These are phyloP conservation scores for Saturnispora silvae DNA, from an alignment of 805 yeast genomes.

Conservation along the genomic window DNA sequence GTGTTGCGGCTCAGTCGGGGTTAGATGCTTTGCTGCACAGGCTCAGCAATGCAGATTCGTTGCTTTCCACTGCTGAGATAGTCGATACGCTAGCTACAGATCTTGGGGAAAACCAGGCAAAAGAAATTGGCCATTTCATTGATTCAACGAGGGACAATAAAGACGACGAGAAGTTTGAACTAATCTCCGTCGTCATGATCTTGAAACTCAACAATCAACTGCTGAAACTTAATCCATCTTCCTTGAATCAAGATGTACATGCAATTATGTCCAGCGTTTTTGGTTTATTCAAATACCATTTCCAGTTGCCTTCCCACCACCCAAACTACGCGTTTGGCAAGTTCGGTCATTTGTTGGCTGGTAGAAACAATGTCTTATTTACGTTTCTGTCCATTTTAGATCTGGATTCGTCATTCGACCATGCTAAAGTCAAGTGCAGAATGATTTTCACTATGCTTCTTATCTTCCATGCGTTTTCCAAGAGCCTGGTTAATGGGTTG, in stretches of 20 bases:
- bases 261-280: slow-evolving; percentile 11
- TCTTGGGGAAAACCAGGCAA: neutral
- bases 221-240: slow-evolving; percentile 7
- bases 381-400: slow-evolving; percentile 12
- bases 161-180: slow-evolving; percentile 17
- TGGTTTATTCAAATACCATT: slow-evolving; percentile 20
- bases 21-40: neutral
- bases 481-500: slow-evolving; percentile 12
- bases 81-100: neutral
- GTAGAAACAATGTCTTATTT: slow-evolving; percentile 5
- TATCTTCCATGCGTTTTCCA: slow-evolving; percentile 16
- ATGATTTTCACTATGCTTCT: no score
- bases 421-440: slow-evolving; percentile 13
- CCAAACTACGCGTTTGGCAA: slow-evolving; percentile 20
- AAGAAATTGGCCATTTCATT: no score
- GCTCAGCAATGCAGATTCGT: neutral
- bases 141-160: no score
- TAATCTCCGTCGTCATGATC: slow-evolving; percentile 20
- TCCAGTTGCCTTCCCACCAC: slow-evolving; percentile 18
- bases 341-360: slow-evolving; percentile 17
- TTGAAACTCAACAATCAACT: slow-evolving; percentile 14
- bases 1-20: no score
- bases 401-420: slow-evolving; percentile 12
- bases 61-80: no score
- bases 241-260: slow-evolving; percentile 10